Conservation (phyloP, 805 yeast species). For the Diddensiella santjacobensis region DNA sequence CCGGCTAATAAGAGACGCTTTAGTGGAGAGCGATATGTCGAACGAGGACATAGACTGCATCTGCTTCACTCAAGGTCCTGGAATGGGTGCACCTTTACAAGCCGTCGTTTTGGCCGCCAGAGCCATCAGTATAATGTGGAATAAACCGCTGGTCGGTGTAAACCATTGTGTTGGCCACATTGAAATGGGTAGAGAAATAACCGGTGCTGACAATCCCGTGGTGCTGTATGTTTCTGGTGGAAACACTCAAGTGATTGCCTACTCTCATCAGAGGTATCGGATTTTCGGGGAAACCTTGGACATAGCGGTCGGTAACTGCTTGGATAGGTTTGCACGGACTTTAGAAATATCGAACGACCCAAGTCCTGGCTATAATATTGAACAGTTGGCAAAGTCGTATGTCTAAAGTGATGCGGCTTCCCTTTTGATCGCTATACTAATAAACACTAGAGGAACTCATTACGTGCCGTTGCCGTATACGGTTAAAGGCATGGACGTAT, state of each 20-base stretch:
- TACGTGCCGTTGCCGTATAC: constrained; percentile 86
- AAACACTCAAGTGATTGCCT: constrained; percentile 96
- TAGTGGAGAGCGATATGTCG: constrained; percentile 54
- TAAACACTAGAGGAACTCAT: constrained; percentile 34
- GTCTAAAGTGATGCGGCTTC: background rate
- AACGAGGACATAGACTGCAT: constrained; percentile 51
- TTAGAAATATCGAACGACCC: constrained; percentile 87
- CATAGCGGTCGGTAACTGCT: constrained; percentile 95
- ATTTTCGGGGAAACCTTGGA: constrained; percentile 99
- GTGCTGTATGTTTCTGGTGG: constrained; percentile 98
- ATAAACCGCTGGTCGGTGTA: constrained; percentile 84
- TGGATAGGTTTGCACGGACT: constrained; percentile 93
- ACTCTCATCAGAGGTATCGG: constrained; percentile 86
- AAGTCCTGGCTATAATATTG: constrained; percentile 96
- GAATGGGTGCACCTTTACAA: constrained; percentile 98
- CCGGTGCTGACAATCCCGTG: constrained; percentile 97
- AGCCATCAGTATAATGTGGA: constrained; percentile 74
- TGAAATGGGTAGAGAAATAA: constrained; percentile 98
- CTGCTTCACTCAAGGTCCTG: constrained; percentile 97
- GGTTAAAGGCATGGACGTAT: constrained; percentile 96
- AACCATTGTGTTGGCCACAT: constrained; percentile 98
- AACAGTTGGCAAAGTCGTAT: constrained; percentile 70
- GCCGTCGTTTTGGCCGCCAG: constrained; percentile 91
- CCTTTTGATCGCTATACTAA: background rate
- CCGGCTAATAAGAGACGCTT: constrained; percentile 62